Conservation (phyloP, 73 alveolate genomes). For the Tetrahymena borealis region DNA sequence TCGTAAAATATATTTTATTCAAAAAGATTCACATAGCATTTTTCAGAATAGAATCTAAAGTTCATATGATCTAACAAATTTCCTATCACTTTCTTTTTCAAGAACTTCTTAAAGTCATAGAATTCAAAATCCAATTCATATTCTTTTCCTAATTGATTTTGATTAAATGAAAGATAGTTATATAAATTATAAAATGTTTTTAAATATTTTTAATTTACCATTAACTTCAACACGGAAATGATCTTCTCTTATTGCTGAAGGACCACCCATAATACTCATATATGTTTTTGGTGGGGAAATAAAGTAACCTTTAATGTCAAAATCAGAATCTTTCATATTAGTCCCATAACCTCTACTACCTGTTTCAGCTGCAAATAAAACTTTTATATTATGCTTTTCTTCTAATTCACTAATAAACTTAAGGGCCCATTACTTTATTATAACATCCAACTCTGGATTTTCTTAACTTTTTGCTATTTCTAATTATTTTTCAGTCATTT, state of each 20-base stretch:
- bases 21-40: neutral
- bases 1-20: neutral
- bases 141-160: neutral
- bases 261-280: neutral
- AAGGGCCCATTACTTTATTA: neutral
- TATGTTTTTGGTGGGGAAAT: neutral
- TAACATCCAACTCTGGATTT: neutral
- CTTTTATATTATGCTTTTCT: neutral
- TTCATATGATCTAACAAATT: neutral
- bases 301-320: neutral
- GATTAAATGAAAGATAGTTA: neutral
- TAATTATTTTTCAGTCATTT: neutral
- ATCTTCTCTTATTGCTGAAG: neutral
- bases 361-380: neutral
- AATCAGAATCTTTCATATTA: neutral
- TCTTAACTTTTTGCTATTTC: neutral
- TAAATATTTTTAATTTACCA: neutral
- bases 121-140: neutral
- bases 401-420: neutral
- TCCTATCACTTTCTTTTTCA: neutral
- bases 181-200: too few species aligned
- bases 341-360: constrained; percentile 1
- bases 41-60: neutral
- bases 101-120: neutral
- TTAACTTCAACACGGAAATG: neutral